Conservation (phyloP, 2,329 filamentous ascomycete species). For the Colletotrichum ledebouriae region DNA sequence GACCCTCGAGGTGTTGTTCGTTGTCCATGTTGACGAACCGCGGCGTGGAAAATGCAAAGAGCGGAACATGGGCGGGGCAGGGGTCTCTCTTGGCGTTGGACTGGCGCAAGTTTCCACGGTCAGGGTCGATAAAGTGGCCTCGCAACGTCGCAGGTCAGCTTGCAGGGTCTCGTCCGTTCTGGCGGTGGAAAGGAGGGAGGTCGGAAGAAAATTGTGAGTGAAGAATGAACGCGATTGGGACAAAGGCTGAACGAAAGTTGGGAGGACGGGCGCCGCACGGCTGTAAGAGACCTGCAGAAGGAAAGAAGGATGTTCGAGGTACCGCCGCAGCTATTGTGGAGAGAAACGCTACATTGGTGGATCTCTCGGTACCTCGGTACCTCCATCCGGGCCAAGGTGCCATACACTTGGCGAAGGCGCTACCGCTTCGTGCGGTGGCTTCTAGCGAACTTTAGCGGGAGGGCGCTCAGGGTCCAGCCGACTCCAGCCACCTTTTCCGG, state of each 20-base stretch:
- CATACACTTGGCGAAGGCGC: not conserved
- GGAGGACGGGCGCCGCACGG: no score
- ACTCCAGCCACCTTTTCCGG: not conserved
- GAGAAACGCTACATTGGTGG: no score
- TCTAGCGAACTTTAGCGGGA: not conserved
- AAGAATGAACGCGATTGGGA: not conserved
- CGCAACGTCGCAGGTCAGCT: not conserved
- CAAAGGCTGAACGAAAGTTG: not conserved
- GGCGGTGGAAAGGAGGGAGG: conserved; percentile 10
- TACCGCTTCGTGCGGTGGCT: not conserved
- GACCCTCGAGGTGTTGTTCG: not conserved
- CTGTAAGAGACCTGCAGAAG: no score
- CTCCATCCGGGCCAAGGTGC: not conserved
- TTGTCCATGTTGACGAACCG: not conserved
- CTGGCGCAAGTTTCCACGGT: conserved; percentile 26
- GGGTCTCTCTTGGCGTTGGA: conserved; percentile 32
- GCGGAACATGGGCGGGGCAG: conserved; percentile 23
- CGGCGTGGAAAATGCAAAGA: not conserved
- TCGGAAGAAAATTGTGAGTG: not conserved
- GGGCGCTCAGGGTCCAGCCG: conserved; percentile 9
- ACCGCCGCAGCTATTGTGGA: no score
- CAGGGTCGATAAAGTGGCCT: conserved; percentile 29
- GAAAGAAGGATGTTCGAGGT: no score
- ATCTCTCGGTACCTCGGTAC: not conserved
- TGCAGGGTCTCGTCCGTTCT: conserved; percentile 23